Evolutionary conservation across 148 eudicot genomes (phyloP).

Genomic region (Vaccinium darrowii): DNA sequence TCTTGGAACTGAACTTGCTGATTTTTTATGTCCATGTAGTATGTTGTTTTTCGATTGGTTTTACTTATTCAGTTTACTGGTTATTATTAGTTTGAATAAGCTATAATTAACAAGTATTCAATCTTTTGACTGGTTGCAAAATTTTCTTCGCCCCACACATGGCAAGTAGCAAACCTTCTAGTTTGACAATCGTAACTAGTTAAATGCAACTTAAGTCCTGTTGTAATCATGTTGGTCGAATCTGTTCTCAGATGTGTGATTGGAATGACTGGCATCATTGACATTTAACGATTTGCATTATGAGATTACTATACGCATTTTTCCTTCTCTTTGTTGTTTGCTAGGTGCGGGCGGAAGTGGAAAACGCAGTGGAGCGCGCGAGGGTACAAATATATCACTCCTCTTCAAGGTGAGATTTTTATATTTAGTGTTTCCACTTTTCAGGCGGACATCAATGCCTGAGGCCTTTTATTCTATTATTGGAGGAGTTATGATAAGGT

Average conservation of each 20-base stretch:
- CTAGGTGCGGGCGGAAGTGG: constrained; percentile 72
- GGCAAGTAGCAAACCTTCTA: too few species aligned
- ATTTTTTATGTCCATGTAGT: too few species aligned
- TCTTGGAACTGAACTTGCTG: too few species aligned
- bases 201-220: too few species aligned
- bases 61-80: too few species aligned
- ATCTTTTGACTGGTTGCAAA: too few species aligned
- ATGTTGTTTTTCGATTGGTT: too few species aligned
- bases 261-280: background rate
- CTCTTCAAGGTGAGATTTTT: constrained; percentile 46
- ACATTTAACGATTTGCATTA: background rate
- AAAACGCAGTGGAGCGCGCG: constrained; percentile 37
- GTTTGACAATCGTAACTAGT: too few species aligned
- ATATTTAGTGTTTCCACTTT: background rate
- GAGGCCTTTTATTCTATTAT: background rate
- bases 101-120: too few species aligned
- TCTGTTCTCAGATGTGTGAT: background rate
- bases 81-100: too few species aligned
- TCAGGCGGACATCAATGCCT: background rate
- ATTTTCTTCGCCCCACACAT: too few species aligned
- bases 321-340: background rate
- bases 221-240: background rate
- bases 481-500: background rate
- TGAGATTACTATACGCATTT: background rate
- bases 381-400: constrained; percentile 19